Evolutionary conservation across 2,329 filamentous ascomycete species (phyloP).

Genomic region (Paecilomyces niveus): DNA sequence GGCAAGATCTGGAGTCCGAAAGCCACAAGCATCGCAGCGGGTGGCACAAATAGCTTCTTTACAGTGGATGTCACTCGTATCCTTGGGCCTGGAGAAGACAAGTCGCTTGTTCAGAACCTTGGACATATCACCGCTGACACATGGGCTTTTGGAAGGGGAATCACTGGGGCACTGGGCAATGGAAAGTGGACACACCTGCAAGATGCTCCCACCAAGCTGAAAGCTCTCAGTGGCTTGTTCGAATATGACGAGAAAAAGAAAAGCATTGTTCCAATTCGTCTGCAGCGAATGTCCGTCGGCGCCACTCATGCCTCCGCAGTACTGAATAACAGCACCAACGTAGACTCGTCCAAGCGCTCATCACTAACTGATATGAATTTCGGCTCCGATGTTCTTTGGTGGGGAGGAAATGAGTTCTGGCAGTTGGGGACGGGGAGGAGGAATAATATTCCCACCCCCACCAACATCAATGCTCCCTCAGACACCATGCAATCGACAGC

Average conservation of each 20-base stretch:
- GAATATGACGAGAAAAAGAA: slow-evolving; percentile 76
- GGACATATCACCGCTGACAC: slow-evolving; percentile 64
- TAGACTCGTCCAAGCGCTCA: slow-evolving; percentile 45
- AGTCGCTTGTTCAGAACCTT: slow-evolving; percentile 34
- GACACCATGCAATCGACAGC: slow-evolving; percentile 55
- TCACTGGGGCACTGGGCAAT: slow-evolving; percentile 74
- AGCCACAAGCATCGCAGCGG: slow-evolving; percentile 74
- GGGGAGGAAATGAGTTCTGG: slow-evolving; percentile 90
- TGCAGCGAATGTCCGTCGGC: slow-evolving; percentile 67
- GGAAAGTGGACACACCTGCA: slow-evolving; percentile 88
- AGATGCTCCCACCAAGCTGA: slow-evolving; percentile 68
- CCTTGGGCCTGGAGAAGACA: slow-evolving; percentile 39
- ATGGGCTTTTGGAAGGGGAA: slow-evolving; percentile 81
- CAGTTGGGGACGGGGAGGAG: slow-evolving; percentile 89
- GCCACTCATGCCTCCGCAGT: slow-evolving; percentile 74
- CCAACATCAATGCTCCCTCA: slow-evolving; percentile 70
- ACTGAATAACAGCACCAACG: slow-evolving; percentile 71
- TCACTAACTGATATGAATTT: slow-evolving; percentile 67
- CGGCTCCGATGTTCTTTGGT: slow-evolving; percentile 84
- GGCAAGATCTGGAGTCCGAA: slow-evolving; percentile 56
- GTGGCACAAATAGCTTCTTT: slow-evolving; percentile 81
- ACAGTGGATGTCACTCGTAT: slow-evolving; percentile 67
- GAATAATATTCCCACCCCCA: slow-evolving; percentile 68
- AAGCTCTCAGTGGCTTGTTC: slow-evolving; percentile 70
- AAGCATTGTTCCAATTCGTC: slow-evolving; percentile 66